phyloP scores from a whole-genome alignment of 1,284 basidiomycete species.

The Pisolithus thermaeus region DNA sequence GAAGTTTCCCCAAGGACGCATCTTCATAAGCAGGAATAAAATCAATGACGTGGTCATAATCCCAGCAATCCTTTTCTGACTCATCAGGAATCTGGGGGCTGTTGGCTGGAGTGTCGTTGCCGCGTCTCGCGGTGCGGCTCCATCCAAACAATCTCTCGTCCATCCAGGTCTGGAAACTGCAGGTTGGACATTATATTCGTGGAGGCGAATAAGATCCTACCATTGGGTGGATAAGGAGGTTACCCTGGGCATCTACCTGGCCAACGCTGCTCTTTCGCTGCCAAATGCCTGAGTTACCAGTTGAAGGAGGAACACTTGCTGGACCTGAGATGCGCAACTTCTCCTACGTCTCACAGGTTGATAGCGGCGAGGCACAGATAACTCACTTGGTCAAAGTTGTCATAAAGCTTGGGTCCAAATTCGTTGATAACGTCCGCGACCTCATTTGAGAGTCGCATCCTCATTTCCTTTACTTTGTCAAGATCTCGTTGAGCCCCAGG shows the following conservation, averaged over 20 bases:
- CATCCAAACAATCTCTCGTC: conserved; percentile 93
- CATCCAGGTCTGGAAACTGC: conserved; percentile 63
- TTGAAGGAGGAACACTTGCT: conserved; percentile 74
- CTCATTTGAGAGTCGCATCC: conserved; percentile 80
- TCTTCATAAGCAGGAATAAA: conserved; percentile 50
- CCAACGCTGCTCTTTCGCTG: conserved; percentile 68
- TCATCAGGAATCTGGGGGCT: conserved; percentile 60
- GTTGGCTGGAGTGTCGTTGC: conserved; percentile 67
- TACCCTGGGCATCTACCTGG: conserved; percentile 74
- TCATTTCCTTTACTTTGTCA: conserved; percentile 73
- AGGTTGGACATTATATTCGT: not conserved
- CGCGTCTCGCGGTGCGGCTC: conserved; percentile 66
- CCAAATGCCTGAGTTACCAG: conserved; percentile 63
- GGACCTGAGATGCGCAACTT: conserved; percentile 82
- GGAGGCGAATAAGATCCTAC: conserved; percentile 23
- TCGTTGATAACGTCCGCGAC: conserved; percentile 87
- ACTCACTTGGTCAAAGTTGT: conserved; percentile 80
- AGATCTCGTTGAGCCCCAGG: conserved; percentile 90
- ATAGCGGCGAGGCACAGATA: conserved; percentile 1
- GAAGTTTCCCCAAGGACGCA: conserved; percentile 37
- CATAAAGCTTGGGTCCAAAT: conserved; percentile 83
- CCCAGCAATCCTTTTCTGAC: conserved; percentile 72
- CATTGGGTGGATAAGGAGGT: conserved; percentile 78
- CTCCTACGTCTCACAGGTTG: conserved; percentile 8
- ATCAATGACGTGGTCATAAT: conserved; percentile 74